These are phyloP conservation scores for Yarrowia galli DNA, from an alignment of 1,139 yeast species.

Conservation along the genomic window DNA sequence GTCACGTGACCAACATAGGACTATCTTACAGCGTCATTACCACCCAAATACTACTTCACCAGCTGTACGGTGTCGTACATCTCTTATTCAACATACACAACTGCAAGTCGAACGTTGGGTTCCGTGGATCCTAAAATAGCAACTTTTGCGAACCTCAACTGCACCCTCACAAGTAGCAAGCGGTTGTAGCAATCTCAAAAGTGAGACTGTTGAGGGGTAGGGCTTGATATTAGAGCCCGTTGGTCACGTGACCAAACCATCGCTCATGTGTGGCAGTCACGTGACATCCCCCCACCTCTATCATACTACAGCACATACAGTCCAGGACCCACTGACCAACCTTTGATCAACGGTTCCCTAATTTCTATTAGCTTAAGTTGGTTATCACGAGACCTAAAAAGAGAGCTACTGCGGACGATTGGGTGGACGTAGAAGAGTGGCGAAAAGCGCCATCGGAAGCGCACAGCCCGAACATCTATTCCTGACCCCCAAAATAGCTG, in stretches of 20 bases:
- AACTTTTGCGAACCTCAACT: background rate
- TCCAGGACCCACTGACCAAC: background rate
- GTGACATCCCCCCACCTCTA: background rate
- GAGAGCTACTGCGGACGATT: background rate
- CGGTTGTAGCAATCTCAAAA: background rate
- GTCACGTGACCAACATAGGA: background rate
- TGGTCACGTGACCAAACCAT: background rate
- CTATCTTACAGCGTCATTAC: too few species aligned
- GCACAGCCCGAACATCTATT: background rate
- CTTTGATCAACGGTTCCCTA: conserved; percentile 18
- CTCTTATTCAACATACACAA: background rate
- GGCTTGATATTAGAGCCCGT: background rate
- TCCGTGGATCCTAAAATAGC: conserved; percentile 9
- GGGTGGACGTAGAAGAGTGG: background rate
- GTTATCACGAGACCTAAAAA: conserved; percentile 11
- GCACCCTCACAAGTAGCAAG: background rate
- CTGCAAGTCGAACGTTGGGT: conserved; percentile 16
- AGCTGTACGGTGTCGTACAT: too few species aligned
- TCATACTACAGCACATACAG: background rate
- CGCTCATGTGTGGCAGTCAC: background rate
- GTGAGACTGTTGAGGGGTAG: background rate
- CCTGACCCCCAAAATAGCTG: background rate
- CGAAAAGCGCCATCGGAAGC: background rate
- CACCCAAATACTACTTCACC: too few species aligned
- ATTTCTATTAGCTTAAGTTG: background rate